Evolutionary conservation across 148 eudicot species (phyloP), one percentile per base, ranked within the genome.

Genomic region (Fallopia convolvulus): DNA sequence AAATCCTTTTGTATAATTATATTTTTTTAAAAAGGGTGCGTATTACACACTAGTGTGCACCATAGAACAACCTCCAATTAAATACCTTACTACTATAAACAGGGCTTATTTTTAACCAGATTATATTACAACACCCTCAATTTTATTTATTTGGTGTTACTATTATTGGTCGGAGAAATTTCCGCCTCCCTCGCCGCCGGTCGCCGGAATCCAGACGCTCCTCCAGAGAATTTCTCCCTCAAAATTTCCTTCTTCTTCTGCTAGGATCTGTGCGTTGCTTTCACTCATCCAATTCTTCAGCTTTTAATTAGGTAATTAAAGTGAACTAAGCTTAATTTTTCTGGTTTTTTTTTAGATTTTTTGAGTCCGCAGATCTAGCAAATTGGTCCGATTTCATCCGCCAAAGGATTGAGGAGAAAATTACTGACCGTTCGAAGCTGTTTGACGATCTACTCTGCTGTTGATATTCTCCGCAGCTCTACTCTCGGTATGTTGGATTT

Each of bases 401-500:
- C 55, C 76, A 17, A 79, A 84, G 86, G 80, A 74, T 88, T 81
- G 80, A 81, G 21, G 79, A 26, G 73, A 15, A 77, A 65, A 61
- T 77, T 47, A 13, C 12, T 48, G 30, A 49, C 40, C 30, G 13
- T 48, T 20, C 42, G 71, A 61, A 78, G 83, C 70, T 77, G 4
- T 74, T 82, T 79, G 44, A 58, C 30, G 83, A 88, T 85, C 86
- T 86, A 74, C 39, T 61, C 74, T 79, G 61, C 33, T 65, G 78
- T 13, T 76, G 33, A 72, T 76, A 42, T 84, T 75, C 53, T 39
- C 60, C 50, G 0, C n/a, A 72, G 72, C 78, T 80, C 77, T 55
- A 85, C 81, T 83, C 80, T 83, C 78, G 76, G 94, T 90, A 84
- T 89, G 90, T 87, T 84, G 78, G 75, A 41, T 36, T 46, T 63